Percentiles rank a stretch among this genome's conserved stretches.
phyloP scores from a whole-genome alignment of 306 rosid genomes.

The Cicer pinnatifidum region DNA sequence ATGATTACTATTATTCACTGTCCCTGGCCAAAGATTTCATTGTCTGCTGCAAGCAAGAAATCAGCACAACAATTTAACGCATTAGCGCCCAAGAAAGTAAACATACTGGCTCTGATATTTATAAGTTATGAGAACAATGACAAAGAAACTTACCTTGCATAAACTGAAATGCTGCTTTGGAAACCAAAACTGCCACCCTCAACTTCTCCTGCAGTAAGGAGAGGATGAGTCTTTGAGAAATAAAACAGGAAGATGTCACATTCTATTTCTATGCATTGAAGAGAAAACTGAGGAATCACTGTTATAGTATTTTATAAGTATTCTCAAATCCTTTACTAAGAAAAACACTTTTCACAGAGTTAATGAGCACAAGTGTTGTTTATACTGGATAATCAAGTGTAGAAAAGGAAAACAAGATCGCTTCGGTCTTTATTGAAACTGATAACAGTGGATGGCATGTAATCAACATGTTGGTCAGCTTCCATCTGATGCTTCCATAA shows the following conservation, averaged over 20 bases:
- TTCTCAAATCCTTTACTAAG: constrained; percentile 11
- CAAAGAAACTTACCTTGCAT: constrained; percentile 60
- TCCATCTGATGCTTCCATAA: constrained; percentile 1
- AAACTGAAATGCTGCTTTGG: constrained; percentile 87
- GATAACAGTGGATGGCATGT: not conserved
- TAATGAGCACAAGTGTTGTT: not conserved
- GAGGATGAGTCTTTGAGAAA: constrained; percentile 19
- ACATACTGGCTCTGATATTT: constrained; percentile 17
- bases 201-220: constrained; percentile 71
- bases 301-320: not conserved
- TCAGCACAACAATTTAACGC: too few species aligned
- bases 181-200: constrained; percentile 83
- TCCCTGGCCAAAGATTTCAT: too few species aligned
- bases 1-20: too few species aligned
- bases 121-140: constrained; percentile 7
- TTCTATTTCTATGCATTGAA: not conserved
- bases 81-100: not conserved
- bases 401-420: not conserved
- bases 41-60: too few species aligned
- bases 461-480: not conserved
- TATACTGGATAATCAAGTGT: not conserved
- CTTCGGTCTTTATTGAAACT: not conserved
- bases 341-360: not conserved
- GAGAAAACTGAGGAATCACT: not conserved
- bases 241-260: constrained; percentile 23